These are phyloP conservation scores for Symmetrospora coprosmae DNA, from an alignment of 768 basidiomycete species.

Conservation along the genomic window DNA sequence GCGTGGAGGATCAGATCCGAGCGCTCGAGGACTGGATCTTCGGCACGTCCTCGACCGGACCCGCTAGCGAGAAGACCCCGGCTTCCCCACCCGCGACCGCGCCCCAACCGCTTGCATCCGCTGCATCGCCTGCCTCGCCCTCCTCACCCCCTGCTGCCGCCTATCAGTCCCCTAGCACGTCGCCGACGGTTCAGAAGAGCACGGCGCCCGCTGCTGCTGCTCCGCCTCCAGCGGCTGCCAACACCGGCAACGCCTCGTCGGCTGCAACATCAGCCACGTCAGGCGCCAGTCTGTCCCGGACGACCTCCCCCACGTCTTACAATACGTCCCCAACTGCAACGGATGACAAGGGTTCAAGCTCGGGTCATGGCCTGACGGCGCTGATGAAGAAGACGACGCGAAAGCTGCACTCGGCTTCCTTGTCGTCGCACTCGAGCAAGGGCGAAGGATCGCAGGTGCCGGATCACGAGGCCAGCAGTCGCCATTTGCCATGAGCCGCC, in stretches of 20 bases:
- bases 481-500: constrained; percentile 9
- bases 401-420: too few relatives aligned
- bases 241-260: too few relatives aligned
- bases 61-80: background rate
- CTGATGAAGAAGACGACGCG: too few relatives aligned
- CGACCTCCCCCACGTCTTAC: too few relatives aligned
- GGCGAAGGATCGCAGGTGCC: too few relatives aligned
- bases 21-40: constrained; percentile 11
- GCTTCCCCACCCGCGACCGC: background rate
- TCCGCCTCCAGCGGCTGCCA: too few relatives aligned
- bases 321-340: too few relatives aligned
- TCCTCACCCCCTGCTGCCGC: background rate
- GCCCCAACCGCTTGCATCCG: background rate
- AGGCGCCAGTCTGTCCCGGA: too few relatives aligned
- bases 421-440: too few relatives aligned
- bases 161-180: background rate
- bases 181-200: background rate
- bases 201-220: background rate
- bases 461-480: constrained; percentile 19
- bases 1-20: background rate
- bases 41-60: background rate
- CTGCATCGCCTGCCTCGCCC: background rate
- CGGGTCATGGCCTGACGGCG: too few relatives aligned
- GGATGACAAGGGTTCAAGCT: too few relatives aligned
- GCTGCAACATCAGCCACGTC: too few relatives aligned